These are phyloP conservation scores for Neurospora sp. DNA, from an alignment of 495 filamentous ascomycete species.

Conservation along the genomic window DNA sequence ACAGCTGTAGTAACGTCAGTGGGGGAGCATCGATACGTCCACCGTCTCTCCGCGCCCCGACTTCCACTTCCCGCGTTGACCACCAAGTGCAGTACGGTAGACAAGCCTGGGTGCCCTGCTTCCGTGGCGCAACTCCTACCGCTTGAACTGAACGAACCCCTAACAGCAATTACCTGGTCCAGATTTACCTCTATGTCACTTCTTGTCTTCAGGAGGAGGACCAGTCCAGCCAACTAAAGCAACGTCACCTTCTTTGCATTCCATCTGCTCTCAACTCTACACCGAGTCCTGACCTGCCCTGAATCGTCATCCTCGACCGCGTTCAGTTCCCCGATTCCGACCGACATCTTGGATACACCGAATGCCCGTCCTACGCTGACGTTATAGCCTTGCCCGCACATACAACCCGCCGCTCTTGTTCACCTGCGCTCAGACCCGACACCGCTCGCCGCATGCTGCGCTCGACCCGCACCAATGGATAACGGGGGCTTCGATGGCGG, in stretches of 20 bases:
- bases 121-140: neutral
- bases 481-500: conserved; percentile 37
- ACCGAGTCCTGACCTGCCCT: neutral
- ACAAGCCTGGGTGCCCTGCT: neutral
- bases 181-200: neutral
- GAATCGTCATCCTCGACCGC: neutral
- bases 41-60: neutral
- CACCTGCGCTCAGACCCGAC: neutral
- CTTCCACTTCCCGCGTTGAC: neutral
- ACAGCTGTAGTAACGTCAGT: neutral
- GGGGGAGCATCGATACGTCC: neutral
- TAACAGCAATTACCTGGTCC: neutral
- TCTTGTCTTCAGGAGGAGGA: neutral
- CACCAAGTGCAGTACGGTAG: neutral
- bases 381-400: neutral
- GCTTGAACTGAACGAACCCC: neutral
- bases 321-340: neutral
- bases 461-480: conserved; percentile 39
- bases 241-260: neutral
- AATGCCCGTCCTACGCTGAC: neutral
- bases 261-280: neutral
- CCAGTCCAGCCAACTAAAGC: neutral
- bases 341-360: neutral
- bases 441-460: conserved; percentile 12
- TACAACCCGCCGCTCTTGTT: neutral